Conservation (phyloP, 495 filamentous ascomycete species). For the Daldinia bambusicola region DNA sequence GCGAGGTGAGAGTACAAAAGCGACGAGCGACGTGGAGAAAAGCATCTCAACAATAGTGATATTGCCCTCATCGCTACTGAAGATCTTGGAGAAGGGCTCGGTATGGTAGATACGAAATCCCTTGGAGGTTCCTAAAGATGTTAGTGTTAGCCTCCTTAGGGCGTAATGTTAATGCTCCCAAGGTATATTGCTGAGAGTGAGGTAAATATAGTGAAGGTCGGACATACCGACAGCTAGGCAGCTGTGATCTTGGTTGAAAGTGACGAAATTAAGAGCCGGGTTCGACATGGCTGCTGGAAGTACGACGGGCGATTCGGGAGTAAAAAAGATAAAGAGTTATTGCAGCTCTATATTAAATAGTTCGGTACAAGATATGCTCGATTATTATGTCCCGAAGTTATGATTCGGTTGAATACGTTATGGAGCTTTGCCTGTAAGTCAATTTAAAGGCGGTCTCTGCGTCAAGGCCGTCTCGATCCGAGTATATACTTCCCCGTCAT, state of each 20-base stretch:
- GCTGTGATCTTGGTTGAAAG: constrained; percentile 99
- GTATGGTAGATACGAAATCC: constrained; percentile 97
- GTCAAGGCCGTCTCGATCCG: constrained; percentile 31
- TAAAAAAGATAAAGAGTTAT: constrained; percentile 4
- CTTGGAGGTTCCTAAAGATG: constrained; percentile 75
- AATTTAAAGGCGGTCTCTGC: constrained; percentile 15
- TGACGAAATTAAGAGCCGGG: constrained; percentile 93
- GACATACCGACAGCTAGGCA: constrained; percentile 88
- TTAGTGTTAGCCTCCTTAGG: constrained; percentile 25
- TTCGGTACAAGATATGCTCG: not conserved
- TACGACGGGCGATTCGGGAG: not conserved
- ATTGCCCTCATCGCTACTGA: constrained; percentile 90
- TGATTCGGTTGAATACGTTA: constrained; percentile 12
- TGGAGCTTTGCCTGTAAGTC: constrained; percentile 12
- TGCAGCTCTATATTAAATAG: constrained; percentile 3
- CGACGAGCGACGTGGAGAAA: constrained; percentile 98
- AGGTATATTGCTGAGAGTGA: not conserved
- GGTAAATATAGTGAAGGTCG: not conserved
- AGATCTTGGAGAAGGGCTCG: constrained; percentile 92
- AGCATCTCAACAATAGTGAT: constrained; percentile 97
- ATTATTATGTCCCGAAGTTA: constrained; percentile 8
- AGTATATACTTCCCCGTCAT: constrained; percentile 30
- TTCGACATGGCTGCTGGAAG: constrained; percentile 51
- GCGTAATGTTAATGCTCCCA: not conserved
- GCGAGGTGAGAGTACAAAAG: constrained; percentile 87